Percentiles rank a stretch among this genome's conserved stretches.
These are phyloP conservation scores for Eucommia ulmoides DNA, from an alignment of 257 asterid species.

Conservation along the genomic window DNA sequence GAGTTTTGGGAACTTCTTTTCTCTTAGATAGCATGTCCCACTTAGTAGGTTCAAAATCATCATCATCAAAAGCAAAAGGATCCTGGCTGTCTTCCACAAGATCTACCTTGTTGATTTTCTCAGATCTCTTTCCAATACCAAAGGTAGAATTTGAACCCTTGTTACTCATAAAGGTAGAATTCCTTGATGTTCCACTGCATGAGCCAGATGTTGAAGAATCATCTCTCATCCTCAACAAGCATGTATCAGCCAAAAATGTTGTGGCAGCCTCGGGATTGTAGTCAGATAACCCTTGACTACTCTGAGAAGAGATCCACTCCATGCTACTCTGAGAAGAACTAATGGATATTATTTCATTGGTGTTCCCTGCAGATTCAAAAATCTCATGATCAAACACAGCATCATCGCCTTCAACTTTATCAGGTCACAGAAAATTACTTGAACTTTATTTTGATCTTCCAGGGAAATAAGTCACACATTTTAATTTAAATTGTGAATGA, in stretches of 20 bases:
- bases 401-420: too few relatives aligned
- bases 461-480: too few relatives aligned
- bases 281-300: constrained; percentile 15
- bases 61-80: constrained; percentile 76
- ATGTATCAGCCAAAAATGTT: constrained; percentile 26
- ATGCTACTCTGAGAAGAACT: constrained; percentile 30
- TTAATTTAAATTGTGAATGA: too few relatives aligned
- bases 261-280: constrained; percentile 24
- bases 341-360: too few relatives aligned
- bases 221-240: constrained; percentile 40
- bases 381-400: too few relatives aligned
- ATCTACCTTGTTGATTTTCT: constrained; percentile 17
- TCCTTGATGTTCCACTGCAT: constrained; percentile 39
- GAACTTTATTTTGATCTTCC: too few relatives aligned
- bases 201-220: constrained; percentile 43
- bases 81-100: constrained; percentile 39
- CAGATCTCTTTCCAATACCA: constrained; percentile 16
- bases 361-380: too few relatives aligned
- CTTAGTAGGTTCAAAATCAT: constrained; percentile 51
- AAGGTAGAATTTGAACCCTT: constrained; percentile 18
- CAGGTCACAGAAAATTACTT: too few relatives aligned
- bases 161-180: constrained; percentile 14
- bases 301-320: constrained; percentile 21
- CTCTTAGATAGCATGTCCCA: constrained; percentile 70
- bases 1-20: constrained; percentile 16